phyloP scores from a whole-genome alignment of 352 stramenopile species.

The Pythium plurisporium region DNA sequence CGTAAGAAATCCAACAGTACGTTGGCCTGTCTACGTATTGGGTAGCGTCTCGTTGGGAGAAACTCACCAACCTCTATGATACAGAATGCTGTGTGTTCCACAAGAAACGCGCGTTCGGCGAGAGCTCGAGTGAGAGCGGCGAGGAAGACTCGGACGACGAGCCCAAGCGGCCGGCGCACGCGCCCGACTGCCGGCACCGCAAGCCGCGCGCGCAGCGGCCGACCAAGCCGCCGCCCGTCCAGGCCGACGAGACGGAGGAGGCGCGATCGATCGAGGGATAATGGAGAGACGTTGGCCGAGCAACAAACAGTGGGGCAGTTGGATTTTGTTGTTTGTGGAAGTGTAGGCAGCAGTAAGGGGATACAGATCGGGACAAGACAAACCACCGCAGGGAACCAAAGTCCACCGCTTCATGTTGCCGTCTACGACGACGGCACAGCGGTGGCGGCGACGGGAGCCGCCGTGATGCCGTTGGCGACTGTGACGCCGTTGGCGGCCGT shows the following conservation, averaged over 20 bases:
- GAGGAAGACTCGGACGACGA: constrained; percentile 53
- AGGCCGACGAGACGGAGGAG: not conserved
- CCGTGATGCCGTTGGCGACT: not conserved
- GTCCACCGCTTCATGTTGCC: not conserved
- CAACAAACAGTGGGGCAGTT: too few relatives aligned
- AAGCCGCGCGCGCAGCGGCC: constrained; percentile 25
- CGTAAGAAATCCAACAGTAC: constrained; percentile 90
- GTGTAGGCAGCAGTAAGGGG: not conserved
- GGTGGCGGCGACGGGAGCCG: not conserved
- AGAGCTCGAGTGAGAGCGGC: constrained; percentile 89
- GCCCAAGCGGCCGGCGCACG: constrained; percentile 19
- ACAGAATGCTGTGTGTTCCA: constrained; percentile 93
- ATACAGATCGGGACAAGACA: not conserved
- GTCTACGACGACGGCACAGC: not conserved
- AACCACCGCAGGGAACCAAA: too few relatives aligned
- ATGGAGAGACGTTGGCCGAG: too few relatives aligned
- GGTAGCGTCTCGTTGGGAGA: too few relatives aligned
- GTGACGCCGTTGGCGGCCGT: not conserved
- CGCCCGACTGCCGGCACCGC: constrained; percentile 20
- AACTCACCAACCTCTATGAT: too few relatives aligned
- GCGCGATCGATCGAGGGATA: too few relatives aligned
- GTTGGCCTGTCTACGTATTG: not conserved
- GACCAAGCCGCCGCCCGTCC: constrained; percentile 17
- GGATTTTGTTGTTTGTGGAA: not conserved
- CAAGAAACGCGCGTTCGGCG: constrained; percentile 89